Base-by-base conservation (phyloP, 2,329 filamentous ascomycete genomes). In the Arthrobotrys sphaeroides region DNA sequence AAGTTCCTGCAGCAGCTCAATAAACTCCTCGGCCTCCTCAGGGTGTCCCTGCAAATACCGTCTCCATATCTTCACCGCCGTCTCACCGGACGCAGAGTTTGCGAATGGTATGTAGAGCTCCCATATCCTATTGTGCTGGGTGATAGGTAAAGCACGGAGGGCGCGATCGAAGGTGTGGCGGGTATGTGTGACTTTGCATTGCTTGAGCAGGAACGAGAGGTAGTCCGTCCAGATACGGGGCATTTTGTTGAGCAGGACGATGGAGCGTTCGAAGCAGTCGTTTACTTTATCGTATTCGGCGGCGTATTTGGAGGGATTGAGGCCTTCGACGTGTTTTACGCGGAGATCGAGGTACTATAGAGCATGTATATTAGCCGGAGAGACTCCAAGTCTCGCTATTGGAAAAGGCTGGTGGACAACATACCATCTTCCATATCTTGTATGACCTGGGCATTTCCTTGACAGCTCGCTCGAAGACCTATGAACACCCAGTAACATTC, bases 171-270 rank as follows among this genome's bases (percentile, higher is more conserved):
- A 99, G 0, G 92, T 92, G 78, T 90, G 89, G 73, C 95, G 89
- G 24, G 93, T 96, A 69, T 89, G 86, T 5, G 94, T 97, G 76
- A 99, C 89, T 64, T 96, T 85, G n/a, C 95, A 95, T 82, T 99
- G 95, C 80, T 91, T 89, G 81, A 94, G 89, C 70, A 99, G 86
- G 81, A 99, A 98, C 55, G 88, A 88, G 77, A 99, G 89, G 82
- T 97, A 99, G 89, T 98, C 92, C 82, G 97, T 94, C 96, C 95
- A 99, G 81, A 99, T 95, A 78, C 89, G 88, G 22, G 96, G 95
- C 95, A 99, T 99, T 84, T 99, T 99, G 84, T 99, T 97, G 77
- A 99, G 87, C 42, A 99, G 86, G 72, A 97, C 92, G 60, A 99
- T 85, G 2, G 95, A 94, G 79, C 92, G 88, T 84, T 99, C 95